These are phyloP conservation scores for Sphagnum tenellum DNA, from an alignment of 225 moss, liverwort and hornwort species.

Conservation along the genomic window DNA sequence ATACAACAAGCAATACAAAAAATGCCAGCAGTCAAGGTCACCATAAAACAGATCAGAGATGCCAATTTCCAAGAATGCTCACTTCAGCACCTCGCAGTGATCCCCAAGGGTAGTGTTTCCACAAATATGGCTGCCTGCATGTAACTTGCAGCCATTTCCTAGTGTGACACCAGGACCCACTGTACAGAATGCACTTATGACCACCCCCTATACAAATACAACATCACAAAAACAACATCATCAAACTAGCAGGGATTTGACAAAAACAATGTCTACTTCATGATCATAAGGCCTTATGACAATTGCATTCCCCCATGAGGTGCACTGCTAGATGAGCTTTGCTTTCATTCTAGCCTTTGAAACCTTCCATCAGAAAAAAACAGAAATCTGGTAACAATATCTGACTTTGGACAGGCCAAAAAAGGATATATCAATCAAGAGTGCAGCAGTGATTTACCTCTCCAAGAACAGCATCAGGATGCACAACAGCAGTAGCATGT, in stretches of 20 bases:
- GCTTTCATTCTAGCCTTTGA: too few species aligned
- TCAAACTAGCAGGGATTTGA: too few species aligned
- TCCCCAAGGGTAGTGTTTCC: slow-evolving; percentile 39
- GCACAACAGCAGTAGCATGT: slow-evolving; percentile 72
- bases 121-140: slow-evolving; percentile 33
- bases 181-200: slow-evolving; percentile 50
- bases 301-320: too few species aligned
- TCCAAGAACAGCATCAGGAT: slow-evolving; percentile 76
- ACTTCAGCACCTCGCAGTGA: slow-evolving; percentile 44
- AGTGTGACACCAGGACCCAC: slow-evolving; percentile 44
- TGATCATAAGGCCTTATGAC: too few species aligned
- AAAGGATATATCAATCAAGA: slow-evolving; percentile 25
- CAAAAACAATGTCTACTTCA: too few species aligned
- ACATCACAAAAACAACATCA: neutral
- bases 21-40: too few species aligned
- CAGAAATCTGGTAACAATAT: neutral
- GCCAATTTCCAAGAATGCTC: neutral
- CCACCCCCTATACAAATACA: slow-evolving; percentile 28
- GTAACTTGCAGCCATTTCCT: slow-evolving; percentile 42
- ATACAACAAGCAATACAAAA: too few species aligned
- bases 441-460: slow-evolving; percentile 27
- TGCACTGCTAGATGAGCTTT: too few species aligned
- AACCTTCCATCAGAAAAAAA: neutral
- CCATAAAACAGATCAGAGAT: too few species aligned
- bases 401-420: too few species aligned